Evolutionary conservation across 208 protist species (phyloP), one percentile per base, ranked within the genome.

Genomic region (Leishmania tarentolae): DNA sequence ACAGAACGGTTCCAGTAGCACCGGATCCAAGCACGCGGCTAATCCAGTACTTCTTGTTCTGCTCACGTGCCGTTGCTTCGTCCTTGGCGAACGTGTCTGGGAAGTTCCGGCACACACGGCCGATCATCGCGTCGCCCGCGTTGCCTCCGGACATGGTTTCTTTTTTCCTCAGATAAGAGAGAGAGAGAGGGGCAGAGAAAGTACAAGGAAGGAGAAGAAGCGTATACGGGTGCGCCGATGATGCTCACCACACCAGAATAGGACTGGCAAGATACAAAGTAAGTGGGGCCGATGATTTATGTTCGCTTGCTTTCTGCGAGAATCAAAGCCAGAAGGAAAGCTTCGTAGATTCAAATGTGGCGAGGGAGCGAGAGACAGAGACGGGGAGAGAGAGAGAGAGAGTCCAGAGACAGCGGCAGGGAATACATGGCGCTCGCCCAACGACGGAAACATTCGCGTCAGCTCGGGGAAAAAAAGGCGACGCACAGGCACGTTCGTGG

Each of bases 1-100:
- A 91, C 44, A 92, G 73, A 31, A 92, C 89, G 7, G 87, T 91
- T 24, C 89, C 89, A 21, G 89, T 92, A 17, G 89, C 89, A 46
- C 90, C 91, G 40, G 89, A 92, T 76, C 91, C 91, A 31, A 95
- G 86, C 31, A 95, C 90, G 21, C 90, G 86, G 75, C 84, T 93
- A 86, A 95, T 95, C 90, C 91, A 95, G 80, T 95, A 95, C 86
- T 93, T 92, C 85, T 91, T 93, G 50, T 63, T 68, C 59, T 88
- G 57, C 73, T 90, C 87, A 13, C 85, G 78, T 40, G 92, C 92
- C 11, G 89, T 93, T 24, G 91, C 86, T 80, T 95, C 91, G 78
- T 95, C 90, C 40, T 87, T 91, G 37, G 92, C 90, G 68, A 93
- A 95, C 17, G 85, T 90, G 56, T 92, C 88, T 13, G 82, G 77